Evolutionary conservation across 1,139 yeast genomes (phyloP), one percentile per base, ranked within the genome.

Genomic region (Saccharomyces hybrid): DNA sequence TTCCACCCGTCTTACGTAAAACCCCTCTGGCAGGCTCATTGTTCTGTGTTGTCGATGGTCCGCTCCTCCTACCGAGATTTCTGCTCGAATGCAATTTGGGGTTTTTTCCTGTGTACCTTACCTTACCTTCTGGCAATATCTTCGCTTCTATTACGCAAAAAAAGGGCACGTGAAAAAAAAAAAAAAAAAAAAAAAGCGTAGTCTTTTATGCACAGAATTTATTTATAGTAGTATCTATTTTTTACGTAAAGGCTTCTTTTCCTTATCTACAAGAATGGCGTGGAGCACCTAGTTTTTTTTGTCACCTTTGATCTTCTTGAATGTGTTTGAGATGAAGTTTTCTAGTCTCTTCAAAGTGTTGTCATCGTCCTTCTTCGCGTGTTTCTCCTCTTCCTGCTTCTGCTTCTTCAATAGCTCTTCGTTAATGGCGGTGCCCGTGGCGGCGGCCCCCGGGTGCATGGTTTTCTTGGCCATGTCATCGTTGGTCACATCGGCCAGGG

Each of bases 401-500:
- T 50, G 44, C 11, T 58, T 57, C 9, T 57, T 62, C 26, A 58
- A 60, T 23, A 60, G 58, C 14, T 67, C 69, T 23, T 26, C 48
- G 23, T 16, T 47, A 2, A 48, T 41, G 28, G 46, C 16, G 11
- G 51, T 49, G 5, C 50, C 44, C 13, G 55, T 32, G 5, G 56
- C 38, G 3, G 47, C 34, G 3, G 47, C 34, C 1, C 48, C 52
- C 5, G 47, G 16, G 13, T 49, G 41, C 47, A 51, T 44, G 13
- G 84, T 76, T 60, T 93, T 76, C 62, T 81, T 86, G 3, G 99
- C 98, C 31, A 78, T 79, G 49, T 76, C 76, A 69, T 93, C 99
- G 57, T 87, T 83, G 54, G 86, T 80, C 3, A 96, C 86, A 67
- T 89, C 97, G 0, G 99, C 99, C 59, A 93, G 78, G 0, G 97